phyloP scores from a whole-genome alignment of 1,284 basidiomycete species.

The Ceratobasidium sp. region DNA sequence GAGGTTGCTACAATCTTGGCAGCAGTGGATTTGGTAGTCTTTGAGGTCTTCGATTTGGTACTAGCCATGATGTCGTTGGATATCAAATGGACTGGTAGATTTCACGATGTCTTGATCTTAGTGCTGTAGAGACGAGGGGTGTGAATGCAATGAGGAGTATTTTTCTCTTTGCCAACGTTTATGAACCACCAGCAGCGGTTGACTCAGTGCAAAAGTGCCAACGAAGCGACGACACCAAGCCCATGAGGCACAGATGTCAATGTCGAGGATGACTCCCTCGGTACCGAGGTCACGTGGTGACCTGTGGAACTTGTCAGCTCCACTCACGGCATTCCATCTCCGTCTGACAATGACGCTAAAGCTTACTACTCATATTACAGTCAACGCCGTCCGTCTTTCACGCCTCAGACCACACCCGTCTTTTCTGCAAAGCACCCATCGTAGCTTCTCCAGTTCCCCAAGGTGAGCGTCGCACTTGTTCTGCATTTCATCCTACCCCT shows the following conservation, averaged over 20 bases:
- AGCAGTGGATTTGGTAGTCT: constrained; percentile 12
- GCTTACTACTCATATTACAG: not conserved
- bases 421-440: not conserved
- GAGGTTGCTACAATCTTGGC: constrained; percentile 45
- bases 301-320: constrained; percentile 6
- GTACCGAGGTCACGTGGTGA: constrained; percentile 9
- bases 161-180: not conserved
- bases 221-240: not conserved
- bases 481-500: not conserved
- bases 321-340: not conserved
- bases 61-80: constrained; percentile 16
- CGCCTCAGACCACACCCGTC: not conserved
- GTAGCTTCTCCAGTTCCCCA: not conserved
- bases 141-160: no score
- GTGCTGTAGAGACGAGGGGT: no score
- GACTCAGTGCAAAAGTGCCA: constrained; percentile 23
- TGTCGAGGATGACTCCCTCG: constrained; percentile 19
- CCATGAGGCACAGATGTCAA: not conserved
- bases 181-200: not conserved
- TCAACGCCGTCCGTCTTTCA: not conserved
- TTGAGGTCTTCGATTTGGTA: constrained; percentile 27
- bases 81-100: not conserved
- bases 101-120: not conserved
- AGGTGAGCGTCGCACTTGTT: constrained; percentile 1
- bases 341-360: not conserved